Conservation (phyloP, 1,284 basidiomycete genomes). For the Paramarasmius palmivorus region DNA sequence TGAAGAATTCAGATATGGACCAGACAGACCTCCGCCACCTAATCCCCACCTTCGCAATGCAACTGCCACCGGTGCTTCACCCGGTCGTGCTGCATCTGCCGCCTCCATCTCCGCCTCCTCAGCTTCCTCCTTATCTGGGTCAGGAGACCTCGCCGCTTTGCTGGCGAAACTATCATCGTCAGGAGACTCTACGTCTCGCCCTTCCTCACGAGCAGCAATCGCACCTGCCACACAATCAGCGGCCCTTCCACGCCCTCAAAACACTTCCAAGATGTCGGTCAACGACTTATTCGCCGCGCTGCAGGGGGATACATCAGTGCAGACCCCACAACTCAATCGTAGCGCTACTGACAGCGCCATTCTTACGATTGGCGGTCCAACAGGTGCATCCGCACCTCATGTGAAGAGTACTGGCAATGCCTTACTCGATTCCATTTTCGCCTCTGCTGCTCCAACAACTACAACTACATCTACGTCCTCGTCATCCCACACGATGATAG, state of each 20-base stretch:
- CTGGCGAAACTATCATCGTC: conserved; percentile 4
- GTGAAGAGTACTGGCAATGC: conserved; percentile 28
- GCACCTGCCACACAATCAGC: too few species aligned
- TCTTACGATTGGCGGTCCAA: conserved; percentile 9
- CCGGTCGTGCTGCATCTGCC: conserved; percentile 10
- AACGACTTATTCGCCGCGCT: background rate
- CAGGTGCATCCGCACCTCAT: conserved; percentile 21
- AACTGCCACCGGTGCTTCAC: conserved; percentile 23
- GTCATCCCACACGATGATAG: background rate
- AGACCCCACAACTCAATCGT: conserved; percentile 9
- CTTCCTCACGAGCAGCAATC: too few species aligned
- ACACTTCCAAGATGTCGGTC: background rate
- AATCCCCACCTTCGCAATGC: conserved; percentile 36
- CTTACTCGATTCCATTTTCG: conserved; percentile 33
- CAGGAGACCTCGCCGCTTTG: conserved; percentile 11
- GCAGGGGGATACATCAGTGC: conserved; percentile 10
- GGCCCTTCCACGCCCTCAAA: background rate
- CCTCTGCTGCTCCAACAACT: conserved; percentile 18
- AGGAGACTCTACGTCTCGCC: background rate
- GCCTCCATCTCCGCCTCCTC: conserved; percentile 9
- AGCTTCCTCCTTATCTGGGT: conserved; percentile 1
- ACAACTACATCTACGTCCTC: conserved; percentile 4
- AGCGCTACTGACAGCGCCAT: conserved; percentile 15
- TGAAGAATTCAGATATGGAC: conserved; percentile 66
- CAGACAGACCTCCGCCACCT: conserved; percentile 59